Evolutionary conservation across 2,329 filamentous ascomycete genomes (phyloP).

Genomic region (Diaporthe velutina): DNA sequence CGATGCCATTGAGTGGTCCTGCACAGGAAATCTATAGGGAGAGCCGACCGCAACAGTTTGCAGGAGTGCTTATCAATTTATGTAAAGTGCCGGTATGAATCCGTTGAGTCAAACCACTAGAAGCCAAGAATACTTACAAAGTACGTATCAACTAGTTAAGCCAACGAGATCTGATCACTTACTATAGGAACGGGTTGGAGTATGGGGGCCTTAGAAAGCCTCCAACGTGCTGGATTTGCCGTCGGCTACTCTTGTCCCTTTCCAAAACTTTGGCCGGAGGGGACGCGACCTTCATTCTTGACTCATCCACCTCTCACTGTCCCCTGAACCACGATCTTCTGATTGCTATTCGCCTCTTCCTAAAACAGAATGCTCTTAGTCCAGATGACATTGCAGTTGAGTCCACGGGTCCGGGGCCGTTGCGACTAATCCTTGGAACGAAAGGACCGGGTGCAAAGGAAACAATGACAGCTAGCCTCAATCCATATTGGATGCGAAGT

Average conservation of each 20-base stretch:
- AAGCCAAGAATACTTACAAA: neutral
- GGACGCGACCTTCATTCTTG: neutral
- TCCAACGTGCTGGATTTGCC: neutral
- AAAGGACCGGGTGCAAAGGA: neutral
- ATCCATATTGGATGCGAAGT: neutral
- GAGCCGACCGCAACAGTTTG: neutral
- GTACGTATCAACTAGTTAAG: neutral
- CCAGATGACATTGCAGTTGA: neutral
- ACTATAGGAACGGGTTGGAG: neutral
- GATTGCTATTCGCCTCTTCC: neutral
- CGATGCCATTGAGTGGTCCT: neutral
- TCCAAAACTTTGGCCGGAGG: neutral
- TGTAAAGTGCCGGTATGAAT: neutral
- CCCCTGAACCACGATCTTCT: neutral
- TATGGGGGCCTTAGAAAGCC: neutral
- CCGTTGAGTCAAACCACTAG: neutral
- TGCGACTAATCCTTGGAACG: neutral
- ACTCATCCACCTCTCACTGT: neutral
- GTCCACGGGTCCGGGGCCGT: neutral
- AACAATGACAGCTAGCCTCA: neutral
- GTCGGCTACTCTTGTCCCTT: neutral
- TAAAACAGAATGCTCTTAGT: neutral
- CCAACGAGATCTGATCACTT: neutral
- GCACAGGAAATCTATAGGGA: neutral
- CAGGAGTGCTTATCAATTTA: neutral